Base-by-base conservation (phyloP, 2,329 filamentous ascomycete genomes). In the Phialemoniopsis sp. region DNA sequence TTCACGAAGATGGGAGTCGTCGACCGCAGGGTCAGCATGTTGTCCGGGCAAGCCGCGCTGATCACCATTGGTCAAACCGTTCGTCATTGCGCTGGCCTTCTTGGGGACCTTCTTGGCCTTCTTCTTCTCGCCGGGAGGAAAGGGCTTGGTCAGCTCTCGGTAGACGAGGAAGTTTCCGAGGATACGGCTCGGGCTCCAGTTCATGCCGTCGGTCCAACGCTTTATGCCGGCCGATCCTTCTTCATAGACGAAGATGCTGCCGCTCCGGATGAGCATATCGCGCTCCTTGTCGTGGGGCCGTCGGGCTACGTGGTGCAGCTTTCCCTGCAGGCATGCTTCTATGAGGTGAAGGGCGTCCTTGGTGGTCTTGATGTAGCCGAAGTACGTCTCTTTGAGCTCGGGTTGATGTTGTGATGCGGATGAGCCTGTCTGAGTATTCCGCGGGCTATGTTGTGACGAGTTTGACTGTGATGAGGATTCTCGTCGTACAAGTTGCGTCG, bases 241-340 rank as follows among this genome's bases (percentile, higher is more conserved):
- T 55, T 95, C 89, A 60, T 95, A 96, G 48, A 95, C 87, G 63
- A 95, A 93, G 34, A 95, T 78, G 49, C 85, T 85, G 29, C 90
- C 90, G 50, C 88, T 94, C 49, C 78, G 78, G 56, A 95, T 93
- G 37, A 95, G 76, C 15, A 79, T 73, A 17, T 73, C 70, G 37
- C 89, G 77, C 62, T 95, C 90, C 37, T 88, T 76, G 53, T 95
- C 90, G 58, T 95, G 88, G 2, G 90, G 90, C 38, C 90, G 77
- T 36, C 90, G 83, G 14, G 87, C 81, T 15, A 93, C 86, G 59
- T 93, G 89, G 36, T 75, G 76, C 8, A 91, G 67, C 15, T 72
- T 66, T 10, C 88, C 88, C 29, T 70, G 73, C 13, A 95, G 70
- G 51, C 85, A 88, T 8, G 82, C 85, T 59, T 95, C 87, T 54